Conservation (phyloP, 2,329 filamentous ascomycete species). For the Truncatella angustata region DNA sequence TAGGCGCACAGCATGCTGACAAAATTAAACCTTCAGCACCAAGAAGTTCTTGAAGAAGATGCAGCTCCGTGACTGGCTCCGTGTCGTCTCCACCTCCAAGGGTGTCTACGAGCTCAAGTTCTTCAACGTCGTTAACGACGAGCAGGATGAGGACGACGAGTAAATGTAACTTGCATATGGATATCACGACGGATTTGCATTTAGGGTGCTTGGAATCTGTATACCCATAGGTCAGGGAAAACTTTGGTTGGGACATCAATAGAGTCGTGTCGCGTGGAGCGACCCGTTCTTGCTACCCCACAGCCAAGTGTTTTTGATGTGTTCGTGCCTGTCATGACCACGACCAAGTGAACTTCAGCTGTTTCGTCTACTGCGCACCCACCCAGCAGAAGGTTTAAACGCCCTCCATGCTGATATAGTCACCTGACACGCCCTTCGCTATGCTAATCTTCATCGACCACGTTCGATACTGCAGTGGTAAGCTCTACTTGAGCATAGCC, state of each 20-base stretch:
- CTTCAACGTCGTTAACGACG: conserved; percentile 99
- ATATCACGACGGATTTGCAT: conserved; percentile 5
- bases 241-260: conserved; percentile 12
- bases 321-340: too few species aligned
- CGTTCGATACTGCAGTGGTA: too few species aligned
- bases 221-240: conserved; percentile 13
- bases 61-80: conserved; percentile 99
- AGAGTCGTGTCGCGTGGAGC: neutral
- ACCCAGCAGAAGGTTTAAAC: too few species aligned
- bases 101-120: conserved; percentile 99
- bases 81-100: conserved; percentile 95
- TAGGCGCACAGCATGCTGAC: neutral
- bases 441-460: neutral
- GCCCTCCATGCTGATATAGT: too few species aligned
- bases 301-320: neutral
- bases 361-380: too few species aligned
- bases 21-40: conserved; percentile 57
- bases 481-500: too few species aligned
- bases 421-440: too few species aligned
- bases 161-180: conserved; percentile 52
- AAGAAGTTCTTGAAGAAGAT: conserved; percentile 99
- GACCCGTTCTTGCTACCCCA: neutral
- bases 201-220: conserved; percentile 4
- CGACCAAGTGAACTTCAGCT: too few species aligned
- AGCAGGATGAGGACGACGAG: conserved; percentile 96